Base-by-base conservation (phyloP, 1,139 yeast species). In the Lodderomyces elongisporus region DNA sequence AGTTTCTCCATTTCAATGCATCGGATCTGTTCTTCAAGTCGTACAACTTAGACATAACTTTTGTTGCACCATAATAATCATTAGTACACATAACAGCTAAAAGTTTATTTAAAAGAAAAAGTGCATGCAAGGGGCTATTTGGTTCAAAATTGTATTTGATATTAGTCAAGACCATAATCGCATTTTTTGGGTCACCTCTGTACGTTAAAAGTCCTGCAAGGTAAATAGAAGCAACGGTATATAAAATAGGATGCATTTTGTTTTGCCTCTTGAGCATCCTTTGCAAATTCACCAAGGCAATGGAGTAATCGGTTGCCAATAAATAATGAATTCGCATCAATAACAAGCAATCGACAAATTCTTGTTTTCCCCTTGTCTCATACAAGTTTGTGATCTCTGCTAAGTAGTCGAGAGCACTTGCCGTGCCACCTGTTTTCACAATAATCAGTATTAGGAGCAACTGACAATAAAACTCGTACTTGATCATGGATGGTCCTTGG, bases 371-470 rank as follows among this genome's bases (percentile, higher is more conserved):
- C 2, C 51, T 54, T 33, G 52, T 51, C 23, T 64, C 36, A 41
- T 56, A 68, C 24, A 52, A 52, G 10, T 53, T 18, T 2, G 62
- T 43, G n/a, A 64, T 35, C 14, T n/a, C 14, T 9, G 7, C 14
- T 24, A 24, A 10, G 10, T 10, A n/a, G 7, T 24, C 12, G 8
- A 10, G 12, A 10, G 14, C 14, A 13, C 12, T 18, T 45, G 33
- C 49, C 12, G 57, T 37, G 31, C 45, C 45, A n/a, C n/a, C n/a
- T 2, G 48, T 39, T 31, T 41, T 47, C 33, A 53, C 57, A 28
- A 65, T 49, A 17, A 70, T 57, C 34, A 56, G 60, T 14, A 60
- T 55, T 30, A 56, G 56, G 17, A 68, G 41, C 30, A 61, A 49
- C 32, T 66, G 68, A 24, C 62, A 43, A 22, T 51, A 48, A 17